Evolutionary conservation across 768 basidiomycete species (phyloP).

Genomic region (Rhizopogon vinicolor): DNA sequence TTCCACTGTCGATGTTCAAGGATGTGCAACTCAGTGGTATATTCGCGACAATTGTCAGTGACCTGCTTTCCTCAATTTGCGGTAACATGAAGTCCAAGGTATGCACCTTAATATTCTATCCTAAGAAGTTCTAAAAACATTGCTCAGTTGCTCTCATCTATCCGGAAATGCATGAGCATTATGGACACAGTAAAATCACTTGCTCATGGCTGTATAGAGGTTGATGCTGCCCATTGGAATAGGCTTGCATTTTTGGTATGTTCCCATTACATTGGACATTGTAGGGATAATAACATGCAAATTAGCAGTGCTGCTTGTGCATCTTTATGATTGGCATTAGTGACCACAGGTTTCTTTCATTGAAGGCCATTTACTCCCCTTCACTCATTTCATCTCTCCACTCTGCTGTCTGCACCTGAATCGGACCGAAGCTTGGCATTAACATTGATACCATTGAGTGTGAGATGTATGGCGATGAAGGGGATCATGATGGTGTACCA

Average conservation of each 20-base stretch:
- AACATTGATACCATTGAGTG: background rate
- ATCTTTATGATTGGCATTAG: slow-evolving; percentile 1
- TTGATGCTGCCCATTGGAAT: slow-evolving; percentile 1
- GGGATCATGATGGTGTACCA: no score
- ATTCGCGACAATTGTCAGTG: background rate
- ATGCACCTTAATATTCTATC: background rate
- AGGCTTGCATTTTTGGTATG: slow-evolving; percentile 3
- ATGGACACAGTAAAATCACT: background rate
- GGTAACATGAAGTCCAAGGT: slow-evolving; percentile 1
- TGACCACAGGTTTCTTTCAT: background rate
- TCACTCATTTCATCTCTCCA: background rate
- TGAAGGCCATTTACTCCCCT: background rate
- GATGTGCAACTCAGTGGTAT: background rate
- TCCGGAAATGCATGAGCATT: background rate
- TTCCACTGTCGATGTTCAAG: background rate
- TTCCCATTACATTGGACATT: background rate
- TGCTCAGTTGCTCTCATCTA: background rate
- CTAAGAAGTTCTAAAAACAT: background rate
- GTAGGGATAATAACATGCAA: background rate
- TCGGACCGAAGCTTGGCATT: background rate
- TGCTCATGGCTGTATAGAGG: slow-evolving; percentile 2
- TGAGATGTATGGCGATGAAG: background rate
- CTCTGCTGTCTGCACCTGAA: background rate
- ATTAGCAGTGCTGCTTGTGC: background rate
- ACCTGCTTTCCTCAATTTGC: background rate